Base-by-base conservation (phyloP, 257 asterid genomes). In the Avicennia marina region DNA sequence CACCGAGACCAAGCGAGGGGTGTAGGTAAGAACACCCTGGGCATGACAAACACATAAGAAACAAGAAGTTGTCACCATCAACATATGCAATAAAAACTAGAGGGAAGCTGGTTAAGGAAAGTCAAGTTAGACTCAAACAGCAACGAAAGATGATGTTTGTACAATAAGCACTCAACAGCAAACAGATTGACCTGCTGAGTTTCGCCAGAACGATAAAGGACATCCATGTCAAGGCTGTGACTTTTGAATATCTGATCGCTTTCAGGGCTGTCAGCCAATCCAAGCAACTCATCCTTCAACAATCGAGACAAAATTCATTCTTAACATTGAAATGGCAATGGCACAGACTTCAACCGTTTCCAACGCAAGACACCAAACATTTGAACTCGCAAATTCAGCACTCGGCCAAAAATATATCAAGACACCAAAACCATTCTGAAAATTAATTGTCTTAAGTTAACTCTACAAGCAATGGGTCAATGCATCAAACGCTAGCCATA, bases 201-300 rank as follows among this genome's bases (percentile, higher is more conserved):
- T 77, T 91, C 94, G 45, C 98, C 96, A 39, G 80, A 65, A 58
- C 96, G 91, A 66, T 88, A 91, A 73, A 91, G 84, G 22, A 66
- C 81, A 50, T 83, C 90, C 94, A 86, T 83, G 62, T 85, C 71
- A 68, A 91, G 89, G 47, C 72, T 56, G 7, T 83, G 90, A 69
- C 65, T 78, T 72, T 49, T 80, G 66, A 85, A 91, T 13, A 79
- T 65, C 57, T 56, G 65, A 63, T 73, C 85, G 67, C 78, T 78
- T 52, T 74, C 81, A 5, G 72, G 68, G 69, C 60, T 71, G 39
- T 90, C 89, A 71, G 93, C 87, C 81, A 88, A 75, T 38, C 96
- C 96, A 72, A 85, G 96, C 80, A 88, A 71, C 72, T 91, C 98
- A 76, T 88, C 98, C 98, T 91, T 77, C 65, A 70, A 70, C 29